Evolutionary conservation across 345 rosid species (phyloP).

Genomic region (Aquilaria malaccensis): DNA sequence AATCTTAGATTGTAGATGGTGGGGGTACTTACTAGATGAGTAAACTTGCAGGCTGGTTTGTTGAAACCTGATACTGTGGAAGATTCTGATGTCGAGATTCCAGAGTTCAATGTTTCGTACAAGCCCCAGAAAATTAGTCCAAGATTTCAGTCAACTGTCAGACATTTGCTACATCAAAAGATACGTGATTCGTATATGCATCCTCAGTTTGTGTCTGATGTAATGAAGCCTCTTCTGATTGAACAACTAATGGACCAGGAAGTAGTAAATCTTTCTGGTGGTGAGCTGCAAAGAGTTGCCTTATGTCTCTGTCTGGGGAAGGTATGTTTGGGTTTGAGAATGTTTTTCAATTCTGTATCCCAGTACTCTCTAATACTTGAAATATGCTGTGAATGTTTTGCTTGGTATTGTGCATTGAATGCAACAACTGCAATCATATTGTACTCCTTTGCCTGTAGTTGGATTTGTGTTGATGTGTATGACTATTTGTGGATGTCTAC

Average conservation of each 20-base stretch:
- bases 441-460: background rate
- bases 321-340: slow-evolving; percentile 31
- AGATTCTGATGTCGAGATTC: slow-evolving; percentile 77
- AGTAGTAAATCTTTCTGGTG: slow-evolving; percentile 94
- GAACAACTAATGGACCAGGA: slow-evolving; percentile 98
- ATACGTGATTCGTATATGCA: slow-evolving; percentile 91
- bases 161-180: slow-evolving; percentile 76
- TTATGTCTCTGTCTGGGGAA: slow-evolving; percentile 93
- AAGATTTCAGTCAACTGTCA: slow-evolving; percentile 63
- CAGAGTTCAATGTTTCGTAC: slow-evolving; percentile 94
- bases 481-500: background rate
- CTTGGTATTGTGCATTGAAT: background rate
- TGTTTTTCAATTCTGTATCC: background rate
- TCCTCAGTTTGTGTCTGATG: slow-evolving; percentile 96
- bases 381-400: background rate
- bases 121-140: slow-evolving; percentile 99
- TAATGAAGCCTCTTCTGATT: slow-evolving; percentile 96
- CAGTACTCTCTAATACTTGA: background rate
- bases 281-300: slow-evolving; percentile 98
- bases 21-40: slow-evolving; percentile 11
- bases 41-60: slow-evolving; percentile 68
- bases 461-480: background rate
- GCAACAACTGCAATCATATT: background rate
- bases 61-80: slow-evolving; percentile 76
- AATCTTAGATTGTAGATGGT: slow-evolving; percentile 1